Evolutionary conservation across 2,329 filamentous ascomycete genomes (phyloP), one percentile per base, ranked within the genome.

Genomic region (Mycocentrospora acerina): DNA sequence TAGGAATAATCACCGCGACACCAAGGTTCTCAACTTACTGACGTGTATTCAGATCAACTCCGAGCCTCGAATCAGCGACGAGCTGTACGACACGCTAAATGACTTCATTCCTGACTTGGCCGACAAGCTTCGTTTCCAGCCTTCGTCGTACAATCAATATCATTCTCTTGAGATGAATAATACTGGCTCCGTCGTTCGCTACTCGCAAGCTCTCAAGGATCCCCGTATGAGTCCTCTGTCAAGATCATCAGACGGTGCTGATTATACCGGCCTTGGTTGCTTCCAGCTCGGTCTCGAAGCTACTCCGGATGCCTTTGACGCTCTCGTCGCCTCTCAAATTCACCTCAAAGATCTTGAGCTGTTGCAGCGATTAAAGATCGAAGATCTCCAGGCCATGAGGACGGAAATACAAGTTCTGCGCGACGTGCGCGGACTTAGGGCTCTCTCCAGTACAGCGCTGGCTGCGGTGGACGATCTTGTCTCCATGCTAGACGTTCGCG

Each of bases 271-370:
- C 11, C 55, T 74, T 19, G 73, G 73, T 13, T 75, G 73, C 40
- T 75, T 74, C 37, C 73, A 73, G 15, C 48, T 76, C 1, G 72
- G 74, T 2, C 65, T 71, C 3, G 66, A 74, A 24, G 59, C 66
- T 4, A 59, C 69, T 1, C 42, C 59, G 10, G 54, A 67, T 22
- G 66, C 70, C 5, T 77, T 76, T 37, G 60, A 67, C 3, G 69
- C 73, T 28, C 59, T 77, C 16, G 59, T 74, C 22, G 59, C 69
- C 29, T 70, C 70, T 4, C 74, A 77, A 45, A 57, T 62, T 39
- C 67, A 67, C 11, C 58, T 76, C 1, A 68, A 66, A 40, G 57
- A 63, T 7, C 60, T 74, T 1, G 60, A 62, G 1, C 55, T 75
- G 22, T 62, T 75, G 8, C 27, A 37, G 8, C 19, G 17, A 13